Conservation (phyloP, 148 eudicot genomes). For the Cornus florida region DNA sequence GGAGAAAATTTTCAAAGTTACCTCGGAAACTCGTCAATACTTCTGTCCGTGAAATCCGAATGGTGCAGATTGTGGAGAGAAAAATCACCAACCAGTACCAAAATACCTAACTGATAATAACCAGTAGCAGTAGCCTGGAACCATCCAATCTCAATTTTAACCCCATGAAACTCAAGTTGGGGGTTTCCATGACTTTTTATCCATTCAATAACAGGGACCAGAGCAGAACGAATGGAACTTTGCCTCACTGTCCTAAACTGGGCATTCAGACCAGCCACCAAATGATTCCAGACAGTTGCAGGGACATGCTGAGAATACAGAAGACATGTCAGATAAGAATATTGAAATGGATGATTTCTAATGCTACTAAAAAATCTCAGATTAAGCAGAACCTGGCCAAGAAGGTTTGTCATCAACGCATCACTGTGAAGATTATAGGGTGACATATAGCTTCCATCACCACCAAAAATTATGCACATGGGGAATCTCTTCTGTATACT, state of each 20-base stretch:
- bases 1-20: slow-evolving; percentile 15
- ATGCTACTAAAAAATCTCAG: not conserved
- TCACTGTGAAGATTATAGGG: slow-evolving; percentile 81
- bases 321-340: slow-evolving; percentile 20
- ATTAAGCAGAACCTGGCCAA: slow-evolving; percentile 62
- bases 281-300: slow-evolving; percentile 72
- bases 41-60: slow-evolving; percentile 31
- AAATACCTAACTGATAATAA: slow-evolving; percentile 70
- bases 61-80: slow-evolving; percentile 35
- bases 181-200: slow-evolving; percentile 73
- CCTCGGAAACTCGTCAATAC: slow-evolving; percentile 47
- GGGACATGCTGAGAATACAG: slow-evolving; percentile 67
- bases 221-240: slow-evolving; percentile 60
- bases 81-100: slow-evolving; percentile 63
- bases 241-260: slow-evolving; percentile 75
- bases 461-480: slow-evolving; percentile 84
- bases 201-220: slow-evolving; percentile 68
- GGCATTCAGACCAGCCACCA: slow-evolving; percentile 82
- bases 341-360: not conserved
- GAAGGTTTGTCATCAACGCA: slow-evolving; percentile 59
- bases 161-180: slow-evolving; percentile 81
- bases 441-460: slow-evolving; percentile 91
- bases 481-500: slow-evolving; percentile 81
- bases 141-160: slow-evolving; percentile 78
- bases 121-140: slow-evolving; percentile 83